These are phyloP conservation scores for Plasmopara muralis DNA, from an alignment of 352 stramenopile genomes.

Conservation along the genomic window DNA sequence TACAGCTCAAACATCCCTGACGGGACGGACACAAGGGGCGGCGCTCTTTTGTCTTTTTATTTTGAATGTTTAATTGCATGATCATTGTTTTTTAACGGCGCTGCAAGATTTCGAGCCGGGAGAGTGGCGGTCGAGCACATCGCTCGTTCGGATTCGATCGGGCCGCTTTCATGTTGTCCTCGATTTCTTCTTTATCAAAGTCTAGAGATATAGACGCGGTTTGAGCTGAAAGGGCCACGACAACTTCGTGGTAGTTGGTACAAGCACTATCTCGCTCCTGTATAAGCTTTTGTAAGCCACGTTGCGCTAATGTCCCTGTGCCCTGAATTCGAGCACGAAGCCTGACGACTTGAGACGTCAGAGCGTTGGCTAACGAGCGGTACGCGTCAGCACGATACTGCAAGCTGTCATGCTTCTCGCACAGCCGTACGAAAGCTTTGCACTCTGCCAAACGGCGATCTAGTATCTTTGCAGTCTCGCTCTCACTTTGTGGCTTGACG, in stretches of 20 bases:
- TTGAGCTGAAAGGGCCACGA: constrained; percentile 17
- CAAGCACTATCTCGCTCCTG: constrained; percentile 38
- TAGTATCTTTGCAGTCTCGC: constrained; percentile 9
- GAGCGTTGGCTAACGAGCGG: constrained; percentile 44
- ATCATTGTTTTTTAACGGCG: constrained; percentile 5
- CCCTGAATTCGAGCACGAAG: constrained; percentile 27
- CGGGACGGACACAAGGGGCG: neutral
- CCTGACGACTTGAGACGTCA: constrained; percentile 39
- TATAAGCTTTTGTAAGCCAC: constrained; percentile 36
- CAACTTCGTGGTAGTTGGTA: constrained; percentile 31
- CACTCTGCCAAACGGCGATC: constrained; percentile 46
- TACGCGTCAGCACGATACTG: constrained; percentile 39
- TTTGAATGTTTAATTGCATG: neutral
- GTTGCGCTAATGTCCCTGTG: constrained; percentile 9
- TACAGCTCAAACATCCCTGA: constrained; percentile 30
- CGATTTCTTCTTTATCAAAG: constrained; percentile 5
- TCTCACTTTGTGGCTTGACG: constrained; percentile 12
- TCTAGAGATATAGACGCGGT: constrained; percentile 20
- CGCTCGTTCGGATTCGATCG: constrained; percentile 20
- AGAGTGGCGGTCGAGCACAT: constrained; percentile 16
- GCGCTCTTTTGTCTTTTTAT: no score
- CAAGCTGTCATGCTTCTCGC: constrained; percentile 33
- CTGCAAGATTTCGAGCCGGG: constrained; percentile 25
- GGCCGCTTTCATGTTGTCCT: constrained; percentile 4
- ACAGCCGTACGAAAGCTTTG: constrained; percentile 36